These are phyloP conservation scores for Leucaena leucocephala DNA, from an alignment of 306 rosid species.

Conservation along the genomic window DNA sequence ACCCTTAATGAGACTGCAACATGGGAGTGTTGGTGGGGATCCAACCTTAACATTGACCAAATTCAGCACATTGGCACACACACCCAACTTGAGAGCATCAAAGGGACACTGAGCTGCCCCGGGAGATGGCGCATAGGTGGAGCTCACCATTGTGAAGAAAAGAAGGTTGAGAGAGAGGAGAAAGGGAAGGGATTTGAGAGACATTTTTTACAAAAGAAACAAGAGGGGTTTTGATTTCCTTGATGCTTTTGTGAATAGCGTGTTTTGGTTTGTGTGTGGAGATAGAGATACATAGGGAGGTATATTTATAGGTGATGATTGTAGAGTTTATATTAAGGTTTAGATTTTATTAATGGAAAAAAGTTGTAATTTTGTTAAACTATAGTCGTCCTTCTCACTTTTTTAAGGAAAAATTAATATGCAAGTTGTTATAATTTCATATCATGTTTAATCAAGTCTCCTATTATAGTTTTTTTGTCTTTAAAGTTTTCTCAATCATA, in stretches of 20 bases:
- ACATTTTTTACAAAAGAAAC: not conserved
- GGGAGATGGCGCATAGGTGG: not conserved
- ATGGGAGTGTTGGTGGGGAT: too few species aligned
- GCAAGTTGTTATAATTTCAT: too few species aligned
- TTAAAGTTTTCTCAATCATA: too few species aligned
- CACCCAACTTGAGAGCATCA: slow-evolving; percentile 24
- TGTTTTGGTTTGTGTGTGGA: not conserved
- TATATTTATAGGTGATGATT: not conserved
- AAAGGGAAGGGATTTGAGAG: not conserved
- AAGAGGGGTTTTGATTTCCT: not conserved
- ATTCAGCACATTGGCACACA: not conserved
- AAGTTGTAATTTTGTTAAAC: too few species aligned
- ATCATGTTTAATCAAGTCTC: too few species aligned
- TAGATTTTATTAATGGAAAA: too few species aligned
- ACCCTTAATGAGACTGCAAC: too few species aligned
- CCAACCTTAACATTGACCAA: too few species aligned
- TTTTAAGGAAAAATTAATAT: too few species aligned
- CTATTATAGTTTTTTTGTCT: too few species aligned
- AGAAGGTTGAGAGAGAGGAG: not conserved
- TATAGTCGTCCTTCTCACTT: too few species aligned
- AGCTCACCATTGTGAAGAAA: not conserved
- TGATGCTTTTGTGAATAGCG: not conserved
- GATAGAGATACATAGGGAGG: not conserved
- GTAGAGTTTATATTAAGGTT: not conserved
- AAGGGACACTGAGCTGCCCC: not conserved